Conservation (phyloP, 768 basidiomycete genomes). For the Hirschioporus abietinus region DNA sequence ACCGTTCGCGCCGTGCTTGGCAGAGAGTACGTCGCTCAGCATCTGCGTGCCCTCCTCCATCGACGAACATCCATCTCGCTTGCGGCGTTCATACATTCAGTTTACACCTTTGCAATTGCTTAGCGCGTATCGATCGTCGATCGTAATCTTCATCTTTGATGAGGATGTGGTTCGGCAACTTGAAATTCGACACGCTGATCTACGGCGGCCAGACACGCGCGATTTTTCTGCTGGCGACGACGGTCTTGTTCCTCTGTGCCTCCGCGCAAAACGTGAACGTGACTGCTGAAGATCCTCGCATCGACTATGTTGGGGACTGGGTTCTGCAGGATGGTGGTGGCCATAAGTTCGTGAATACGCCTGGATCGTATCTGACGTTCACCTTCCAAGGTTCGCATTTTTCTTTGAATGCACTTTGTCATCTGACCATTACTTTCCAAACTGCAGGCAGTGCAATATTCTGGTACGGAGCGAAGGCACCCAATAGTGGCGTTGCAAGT, state of each 20-base stretch:
- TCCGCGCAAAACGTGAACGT: neutral
- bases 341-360: neutral
- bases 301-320: neutral
- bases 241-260: neutral
- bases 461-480: neutral
- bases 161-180: neutral
- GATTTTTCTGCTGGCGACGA: neutral
- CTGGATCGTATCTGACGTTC: neutral
- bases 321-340: neutral
- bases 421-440: neutral
- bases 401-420: neutral
- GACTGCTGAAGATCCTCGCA: neutral
- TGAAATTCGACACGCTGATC: neutral
- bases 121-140: neutral
- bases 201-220: neutral
- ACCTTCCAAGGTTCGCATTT: constrained; percentile 2
- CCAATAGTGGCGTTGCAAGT: neutral
- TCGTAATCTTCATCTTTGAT: neutral
- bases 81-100: neutral
- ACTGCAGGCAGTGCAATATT: neutral
- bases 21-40: neutral
- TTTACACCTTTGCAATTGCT: neutral
- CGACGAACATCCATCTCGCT: neutral
- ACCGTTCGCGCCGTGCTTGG: neutral
- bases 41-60: neutral